A percentile compares a stretch with the other conserved stretches of the same genome.
Conservation (phyloP, 73 alveolate genomes). For the Tetrahymena malaccensis region DNA sequence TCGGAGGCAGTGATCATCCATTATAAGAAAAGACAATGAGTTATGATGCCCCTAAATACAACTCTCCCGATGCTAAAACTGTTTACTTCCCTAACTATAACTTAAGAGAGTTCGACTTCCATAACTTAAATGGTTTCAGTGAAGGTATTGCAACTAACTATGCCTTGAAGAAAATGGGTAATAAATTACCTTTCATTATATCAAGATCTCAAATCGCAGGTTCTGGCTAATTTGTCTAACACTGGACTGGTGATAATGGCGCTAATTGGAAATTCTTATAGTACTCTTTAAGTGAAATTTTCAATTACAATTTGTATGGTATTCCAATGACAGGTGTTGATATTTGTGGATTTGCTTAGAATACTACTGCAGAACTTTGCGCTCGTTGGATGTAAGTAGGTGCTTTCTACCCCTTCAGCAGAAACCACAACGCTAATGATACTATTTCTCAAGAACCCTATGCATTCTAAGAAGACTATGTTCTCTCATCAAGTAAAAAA, state of each 20-base stretch:
- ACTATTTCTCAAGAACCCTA: conserved; percentile 80
- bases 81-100: neutral
- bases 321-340: conserved; percentile 86
- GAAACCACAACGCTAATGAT: conserved; percentile 62
- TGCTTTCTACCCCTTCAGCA: conserved; percentile 75
- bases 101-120: conserved; percentile 24
- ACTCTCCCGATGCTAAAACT: conserved; percentile 15
- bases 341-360: conserved; percentile 77
- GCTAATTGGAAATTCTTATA: conserved; percentile 61
- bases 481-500: neutral
- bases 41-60: neutral
- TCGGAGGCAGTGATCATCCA: conserved; percentile 11
- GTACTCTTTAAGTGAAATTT: conserved; percentile 72
- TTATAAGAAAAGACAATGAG: conserved; percentile 53
- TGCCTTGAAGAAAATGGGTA: conserved; percentile 19
- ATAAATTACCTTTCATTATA: conserved; percentile 9
- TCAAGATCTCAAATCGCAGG: conserved; percentile 35
- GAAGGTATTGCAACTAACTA: conserved; percentile 27
- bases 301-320: conserved; percentile 82
- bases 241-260: conserved; percentile 78
- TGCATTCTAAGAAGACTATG: conserved; percentile 39
- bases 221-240: conserved; percentile 66
- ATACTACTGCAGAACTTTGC: conserved; percentile 68
- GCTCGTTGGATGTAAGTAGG: conserved; percentile 81
- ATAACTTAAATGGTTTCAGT: conserved; percentile 11